These are phyloP conservation scores for Fomitopsis betulina DNA, from an alignment of 1,284 basidiomycete genomes.

Conservation along the genomic window DNA sequence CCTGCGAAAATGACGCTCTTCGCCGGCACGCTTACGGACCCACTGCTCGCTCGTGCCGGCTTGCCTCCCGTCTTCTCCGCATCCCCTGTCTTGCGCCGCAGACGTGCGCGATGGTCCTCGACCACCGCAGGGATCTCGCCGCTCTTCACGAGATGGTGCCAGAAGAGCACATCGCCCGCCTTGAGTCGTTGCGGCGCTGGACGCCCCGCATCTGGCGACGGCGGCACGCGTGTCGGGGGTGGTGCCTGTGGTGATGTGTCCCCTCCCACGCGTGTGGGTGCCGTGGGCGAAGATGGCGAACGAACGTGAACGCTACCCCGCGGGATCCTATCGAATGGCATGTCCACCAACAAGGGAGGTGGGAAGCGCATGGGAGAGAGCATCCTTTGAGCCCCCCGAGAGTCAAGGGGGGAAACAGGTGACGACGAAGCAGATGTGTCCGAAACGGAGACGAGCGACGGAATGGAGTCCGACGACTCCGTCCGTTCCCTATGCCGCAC, in stretches of 20 bases:
- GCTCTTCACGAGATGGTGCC: constrained; percentile 70
- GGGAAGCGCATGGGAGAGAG: background rate
- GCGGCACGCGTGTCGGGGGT: background rate
- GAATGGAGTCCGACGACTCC: background rate
- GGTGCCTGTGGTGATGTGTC: background rate
- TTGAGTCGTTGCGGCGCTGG: constrained; percentile 31
- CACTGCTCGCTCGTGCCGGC: background rate
- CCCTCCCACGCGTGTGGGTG: background rate
- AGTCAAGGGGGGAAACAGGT: background rate
- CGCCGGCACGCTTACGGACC: background rate
- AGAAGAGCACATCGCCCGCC: constrained; percentile 68
- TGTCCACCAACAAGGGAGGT: background rate
- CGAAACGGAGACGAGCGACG: background rate
- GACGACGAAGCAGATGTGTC: background rate
- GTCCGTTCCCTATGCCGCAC: background rate
- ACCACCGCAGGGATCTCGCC: constrained; percentile 70
- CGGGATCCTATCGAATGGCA: background rate
- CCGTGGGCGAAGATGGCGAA: background rate
- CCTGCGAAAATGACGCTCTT: constrained; percentile 1
- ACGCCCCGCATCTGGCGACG: background rate
- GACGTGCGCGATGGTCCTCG: constrained; percentile 50
- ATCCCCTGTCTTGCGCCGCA: background rate
- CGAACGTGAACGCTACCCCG: background rate
- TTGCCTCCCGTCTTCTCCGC: background rate
- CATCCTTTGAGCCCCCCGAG: background rate